phyloP scores from a whole-genome alignment of 306 rosid species.

The Neltuma alba region DNA sequence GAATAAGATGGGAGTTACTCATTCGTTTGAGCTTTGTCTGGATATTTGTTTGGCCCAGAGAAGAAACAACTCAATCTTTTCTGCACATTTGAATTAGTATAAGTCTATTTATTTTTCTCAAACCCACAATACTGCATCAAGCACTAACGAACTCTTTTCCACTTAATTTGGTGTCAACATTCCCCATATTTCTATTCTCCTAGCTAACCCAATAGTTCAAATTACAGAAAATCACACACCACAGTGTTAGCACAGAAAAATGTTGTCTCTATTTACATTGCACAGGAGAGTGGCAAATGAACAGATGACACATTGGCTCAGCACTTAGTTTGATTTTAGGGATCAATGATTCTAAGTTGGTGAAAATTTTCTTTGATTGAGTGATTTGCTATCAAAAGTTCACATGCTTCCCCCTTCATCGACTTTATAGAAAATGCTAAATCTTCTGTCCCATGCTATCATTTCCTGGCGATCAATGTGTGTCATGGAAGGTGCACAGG shows the following conservation, averaged over 20 bases:
- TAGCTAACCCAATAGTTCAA: neutral
- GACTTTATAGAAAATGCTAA: neutral
- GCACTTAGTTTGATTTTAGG: neutral
- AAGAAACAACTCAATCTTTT: neutral
- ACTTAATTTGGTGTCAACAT: neutral
- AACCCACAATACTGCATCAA: neutral
- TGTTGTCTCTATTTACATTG: neutral
- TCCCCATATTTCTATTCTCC: neutral
- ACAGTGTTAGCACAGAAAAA: neutral
- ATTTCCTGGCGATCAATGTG: neutral
- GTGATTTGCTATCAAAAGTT: neutral
- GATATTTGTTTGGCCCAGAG: neutral
- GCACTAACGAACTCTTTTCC: neutral
- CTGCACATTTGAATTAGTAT: neutral
- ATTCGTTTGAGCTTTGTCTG: neutral
- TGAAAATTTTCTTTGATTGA: neutral
- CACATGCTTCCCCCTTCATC: neutral
- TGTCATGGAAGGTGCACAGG: neutral
- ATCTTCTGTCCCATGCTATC: neutral
- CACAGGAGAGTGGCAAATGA: neutral
- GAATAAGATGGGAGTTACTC: neutral
- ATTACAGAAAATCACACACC: neutral
- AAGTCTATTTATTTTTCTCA: neutral
- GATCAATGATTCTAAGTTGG: neutral
- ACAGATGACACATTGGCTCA: neutral